Percentiles rank a stretch among this genome's conserved stretches.
phyloP scores from a whole-genome alignment of 2,329 filamentous ascomycete genomes.

The Xylaria sp. region DNA sequence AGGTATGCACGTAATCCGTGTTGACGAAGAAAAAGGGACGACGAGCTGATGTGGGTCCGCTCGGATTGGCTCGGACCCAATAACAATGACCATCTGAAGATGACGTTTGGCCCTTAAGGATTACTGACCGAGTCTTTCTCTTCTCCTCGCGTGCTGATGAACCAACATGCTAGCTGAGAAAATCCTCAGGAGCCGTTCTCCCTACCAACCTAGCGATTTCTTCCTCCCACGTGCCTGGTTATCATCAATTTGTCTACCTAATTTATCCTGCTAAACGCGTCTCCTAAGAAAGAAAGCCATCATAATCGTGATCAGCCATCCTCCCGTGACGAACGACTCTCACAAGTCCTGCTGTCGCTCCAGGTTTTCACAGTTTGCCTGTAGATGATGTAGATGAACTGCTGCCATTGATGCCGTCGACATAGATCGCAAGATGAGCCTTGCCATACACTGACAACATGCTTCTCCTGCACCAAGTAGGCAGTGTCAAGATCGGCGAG shows the following conservation, averaged over 20 bases:
- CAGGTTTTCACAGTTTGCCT: background rate
- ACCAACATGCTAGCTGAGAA: background rate
- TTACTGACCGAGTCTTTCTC: background rate
- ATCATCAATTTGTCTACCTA: background rate
- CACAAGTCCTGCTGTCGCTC: background rate
- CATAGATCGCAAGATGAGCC: conserved; percentile 12
- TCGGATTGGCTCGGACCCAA: background rate
- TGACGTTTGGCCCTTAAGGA: background rate
- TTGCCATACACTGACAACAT: conserved; percentile 44
- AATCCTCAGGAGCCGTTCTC: background rate
- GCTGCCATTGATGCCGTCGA: background rate
- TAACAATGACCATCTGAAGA: background rate
- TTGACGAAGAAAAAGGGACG: background rate
- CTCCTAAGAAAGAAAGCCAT: no score
- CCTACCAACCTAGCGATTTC: background rate
- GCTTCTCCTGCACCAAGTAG: conserved; percentile 86
- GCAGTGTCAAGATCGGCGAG: conserved; percentile 90
- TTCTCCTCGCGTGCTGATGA: background rate
- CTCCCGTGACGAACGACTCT: background rate
- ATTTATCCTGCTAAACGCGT: no score
- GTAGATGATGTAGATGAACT: conserved; percentile 1
- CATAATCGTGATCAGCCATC: background rate
- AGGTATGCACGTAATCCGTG: background rate
- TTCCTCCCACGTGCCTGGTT: background rate
- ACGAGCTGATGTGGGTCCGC: background rate